phyloP scores from a whole-genome alignment of 192 early-diverging fungal genomes.

The Coemansia guatemalensis region DNA sequence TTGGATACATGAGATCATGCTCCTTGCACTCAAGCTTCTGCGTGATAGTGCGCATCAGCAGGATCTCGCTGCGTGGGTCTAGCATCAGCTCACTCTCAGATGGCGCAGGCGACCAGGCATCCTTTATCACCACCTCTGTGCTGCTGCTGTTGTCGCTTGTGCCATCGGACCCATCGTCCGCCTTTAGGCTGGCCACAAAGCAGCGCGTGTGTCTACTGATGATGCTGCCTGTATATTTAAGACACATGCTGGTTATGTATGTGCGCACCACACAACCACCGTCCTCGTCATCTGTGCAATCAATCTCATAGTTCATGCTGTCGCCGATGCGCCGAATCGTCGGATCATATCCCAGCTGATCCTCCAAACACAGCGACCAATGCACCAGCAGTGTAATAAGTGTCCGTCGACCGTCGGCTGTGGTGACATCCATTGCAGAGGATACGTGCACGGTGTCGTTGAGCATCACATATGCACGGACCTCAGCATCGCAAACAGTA shows the following conservation, averaged over 20 bases:
- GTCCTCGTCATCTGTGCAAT: background rate
- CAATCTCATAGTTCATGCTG: background rate
- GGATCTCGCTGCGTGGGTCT: background rate
- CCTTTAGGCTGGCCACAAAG: background rate
- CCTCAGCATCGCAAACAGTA: constrained; percentile 2
- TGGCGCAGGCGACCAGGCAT: background rate
- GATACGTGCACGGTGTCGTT: background rate
- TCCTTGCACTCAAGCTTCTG: background rate
- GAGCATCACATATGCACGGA: background rate
- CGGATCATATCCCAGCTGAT: constrained; percentile 3
- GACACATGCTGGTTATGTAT: too few relatives aligned
- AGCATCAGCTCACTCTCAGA: background rate
- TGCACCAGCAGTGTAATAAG: constrained; percentile 5
- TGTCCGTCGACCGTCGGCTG: background rate
- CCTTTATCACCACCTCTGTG: background rate
- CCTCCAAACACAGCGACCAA: background rate
- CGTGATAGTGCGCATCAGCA: background rate
- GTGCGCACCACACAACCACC: background rate
- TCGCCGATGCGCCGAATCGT: background rate
- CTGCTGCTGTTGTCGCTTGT: background rate
- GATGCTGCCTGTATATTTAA: background rate
- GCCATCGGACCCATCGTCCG: too few relatives aligned
- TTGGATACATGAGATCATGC: background rate
- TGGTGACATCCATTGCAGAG: constrained; percentile 3
- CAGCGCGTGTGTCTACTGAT: constrained; percentile 5